Evolutionary conservation across 768 basidiomycete species (phyloP).

Genomic region (Lentinula raphanica): DNA sequence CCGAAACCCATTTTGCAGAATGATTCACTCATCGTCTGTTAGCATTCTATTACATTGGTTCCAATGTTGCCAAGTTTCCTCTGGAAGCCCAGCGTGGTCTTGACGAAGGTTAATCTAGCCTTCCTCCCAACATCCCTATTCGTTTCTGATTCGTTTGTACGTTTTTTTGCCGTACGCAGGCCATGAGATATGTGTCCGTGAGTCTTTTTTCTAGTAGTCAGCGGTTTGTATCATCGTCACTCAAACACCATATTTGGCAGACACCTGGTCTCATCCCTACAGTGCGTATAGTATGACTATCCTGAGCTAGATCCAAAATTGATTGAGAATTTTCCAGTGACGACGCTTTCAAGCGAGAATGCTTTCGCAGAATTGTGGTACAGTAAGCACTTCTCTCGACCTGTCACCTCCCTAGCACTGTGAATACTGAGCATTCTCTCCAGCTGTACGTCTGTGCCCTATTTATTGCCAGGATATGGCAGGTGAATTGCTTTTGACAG

Average conservation of each 20-base stretch:
- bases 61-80: slow-evolving; percentile 52
- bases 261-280: slow-evolving; percentile 52
- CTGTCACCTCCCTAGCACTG: background rate
- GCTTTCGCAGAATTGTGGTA: slow-evolving; percentile 80
- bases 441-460: background rate
- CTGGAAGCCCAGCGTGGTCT: slow-evolving; percentile 49
- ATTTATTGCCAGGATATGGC: slow-evolving; percentile 12
- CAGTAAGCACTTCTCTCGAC: slow-evolving; percentile 36
- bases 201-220: slow-evolving; percentile 23
- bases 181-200: slow-evolving; percentile 58
- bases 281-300: slow-evolving; percentile 30
- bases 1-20: background rate
- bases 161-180: slow-evolving; percentile 13
- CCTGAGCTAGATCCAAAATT: background rate
- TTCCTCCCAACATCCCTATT: no score
- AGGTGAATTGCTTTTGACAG: slow-evolving; percentile 20
- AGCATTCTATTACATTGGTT: slow-evolving; percentile 64
- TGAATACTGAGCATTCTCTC: slow-evolving; percentile 23
- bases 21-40: background rate
- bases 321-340: slow-evolving; percentile 33
- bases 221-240: background rate
- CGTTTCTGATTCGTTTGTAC: background rate
- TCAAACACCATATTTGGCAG: slow-evolving; percentile 18
- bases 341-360: slow-evolving; percentile 52
- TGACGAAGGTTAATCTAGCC: slow-evolving; percentile 30